Evolutionary conservation across 176 grass and related monocot genomes (phyloP), one percentile per base, ranked within the genome.

Genomic region (Chloris gayana): DNA sequence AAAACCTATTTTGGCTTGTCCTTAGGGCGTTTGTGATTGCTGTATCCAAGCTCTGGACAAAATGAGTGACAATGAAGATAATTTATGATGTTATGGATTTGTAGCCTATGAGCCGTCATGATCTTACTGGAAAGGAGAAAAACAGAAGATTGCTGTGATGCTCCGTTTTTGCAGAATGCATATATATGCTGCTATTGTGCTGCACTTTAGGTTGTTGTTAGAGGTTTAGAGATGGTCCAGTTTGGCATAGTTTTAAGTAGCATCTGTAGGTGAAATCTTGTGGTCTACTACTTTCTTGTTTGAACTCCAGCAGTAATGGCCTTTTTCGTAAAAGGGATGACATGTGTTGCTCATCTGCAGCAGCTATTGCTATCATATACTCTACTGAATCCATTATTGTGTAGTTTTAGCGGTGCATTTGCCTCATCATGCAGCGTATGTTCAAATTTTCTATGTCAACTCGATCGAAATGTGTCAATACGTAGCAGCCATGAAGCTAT

Each of bases 1-100:
- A 69, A 34, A 91, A 91, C 85, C 76, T 83, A 53, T 75, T 91
- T 80, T 91, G 89, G 89, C 80, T 87, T 59, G 86, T 79, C 13
- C 64, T 91, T 33, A 91, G 85, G 65, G 76, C 89, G 65, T 87
- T 91, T 84, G 76, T 91, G 60, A 76, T 87, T 76, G 72, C 85
- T 34, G 69, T 91, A 77, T 75, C 85, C 8, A 91, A 87, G 73
- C 41, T 91, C 10, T 91, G 89, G 89, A 62, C 85, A 66, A 83
- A 87, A 34, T 91, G 71, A 91, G 38, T 58, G 39, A 72, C 42
- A 26, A 1, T 34, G 42, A 54, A 30, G 54, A 57, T 39, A 35
- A 65, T n/a, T n/a, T n/a, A 19, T n/a, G 17, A 60, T 70, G 4
- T 33, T 37, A 6, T 57, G 44, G 44, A 22, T 50, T 18, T 50